Base-by-base conservation (phyloP, 1,284 basidiomycete genomes). In the Fomitopsis palustris region DNA sequence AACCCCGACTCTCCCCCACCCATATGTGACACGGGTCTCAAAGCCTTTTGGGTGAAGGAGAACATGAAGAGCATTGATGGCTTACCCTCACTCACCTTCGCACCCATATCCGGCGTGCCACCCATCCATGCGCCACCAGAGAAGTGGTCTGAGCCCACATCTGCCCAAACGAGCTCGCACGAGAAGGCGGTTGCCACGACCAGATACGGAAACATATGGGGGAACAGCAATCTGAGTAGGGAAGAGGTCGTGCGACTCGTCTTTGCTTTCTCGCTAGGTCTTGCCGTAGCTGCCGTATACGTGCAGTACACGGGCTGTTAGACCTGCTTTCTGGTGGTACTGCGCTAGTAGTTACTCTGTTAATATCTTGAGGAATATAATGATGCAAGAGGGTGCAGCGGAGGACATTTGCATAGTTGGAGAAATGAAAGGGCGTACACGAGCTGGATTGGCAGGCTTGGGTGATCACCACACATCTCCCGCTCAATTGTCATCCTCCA, bases 61-160 rank as follows among this genome's bases (percentile, higher is more conserved):
- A 86, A 84, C 64, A 17, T 55, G 47, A 69, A 65, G 23, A 83
- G 81, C 60, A 69, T 84, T 51, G 84, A 86, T 59, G 83, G 82
- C 8, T 72, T 85, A 0, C 68, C 69, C 63, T 4, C 60, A 17
- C 47, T 72, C 55, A 43, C 49, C 52, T 41, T 9, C 33, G 64
- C 65, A 43, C 64, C 58, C 37, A 29, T 57, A 38, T 53, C 58
- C 27, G 57, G 56, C 49, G 53, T 31, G 9, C 49, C 59, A 4
- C 64, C 62, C 17, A 37, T 49, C 23, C n/a, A 60, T 54, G 53
- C 60, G 57, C 56, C 57, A 59, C 17, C 56, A 49, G 52, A 49
- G 39, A 56, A 55, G 54, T 42, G 23, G 57, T 53, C 17, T 16
- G 52, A 47, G 38, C 52, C 49, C 35, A 19, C 17, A 42, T 45